These are phyloP conservation scores for Wickerhamomyces ciferrii DNA, from an alignment of 805 yeast genomes.

Conservation along the genomic window DNA sequence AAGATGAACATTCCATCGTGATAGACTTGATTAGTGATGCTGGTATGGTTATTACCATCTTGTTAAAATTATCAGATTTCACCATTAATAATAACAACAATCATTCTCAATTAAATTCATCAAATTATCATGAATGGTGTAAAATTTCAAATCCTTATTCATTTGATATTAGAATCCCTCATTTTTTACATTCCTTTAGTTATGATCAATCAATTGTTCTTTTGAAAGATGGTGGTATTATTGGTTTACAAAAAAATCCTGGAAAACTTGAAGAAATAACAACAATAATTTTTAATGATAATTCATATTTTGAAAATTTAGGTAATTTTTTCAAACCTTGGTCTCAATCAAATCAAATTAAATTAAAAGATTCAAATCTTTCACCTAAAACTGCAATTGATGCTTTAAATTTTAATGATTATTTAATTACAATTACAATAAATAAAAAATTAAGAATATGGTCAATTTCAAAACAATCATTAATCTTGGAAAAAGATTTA, in stretches of 20 bases:
- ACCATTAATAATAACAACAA: constrained; percentile 8
- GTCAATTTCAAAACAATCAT: constrained; percentile 36
- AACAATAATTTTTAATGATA: constrained; percentile 51
- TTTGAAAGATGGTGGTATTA: constrained; percentile 72
- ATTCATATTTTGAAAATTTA: constrained; percentile 35
- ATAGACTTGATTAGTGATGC: constrained; percentile 49
- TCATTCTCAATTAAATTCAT: constrained; percentile 10
- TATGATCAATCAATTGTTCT: constrained; percentile 45
- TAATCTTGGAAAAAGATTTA: constrained; percentile 22
- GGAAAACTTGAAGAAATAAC: constrained; percentile 24
- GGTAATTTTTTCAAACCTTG: constrained; percentile 26
- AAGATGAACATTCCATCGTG: constrained; percentile 24
- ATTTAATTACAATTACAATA: constrained; percentile 46
- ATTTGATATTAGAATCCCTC: constrained; percentile 53
- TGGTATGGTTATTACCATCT: constrained; percentile 47
- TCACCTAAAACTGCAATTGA: constrained; percentile 30
- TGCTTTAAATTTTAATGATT: constrained; percentile 19
- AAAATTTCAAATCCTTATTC: constrained; percentile 63
- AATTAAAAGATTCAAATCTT: constrained; percentile 38
- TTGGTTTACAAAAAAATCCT: constrained; percentile 38
- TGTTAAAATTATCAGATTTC: constrained; percentile 40
- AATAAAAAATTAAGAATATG: constrained; percentile 54
- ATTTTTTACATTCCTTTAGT: constrained; percentile 42
- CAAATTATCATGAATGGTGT: constrained; percentile 47
- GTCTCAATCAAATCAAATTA: constrained; percentile 20